Base-by-base conservation (phyloP, 2,329 filamentous ascomycete genomes). In the Fusarium torreyae region DNA sequence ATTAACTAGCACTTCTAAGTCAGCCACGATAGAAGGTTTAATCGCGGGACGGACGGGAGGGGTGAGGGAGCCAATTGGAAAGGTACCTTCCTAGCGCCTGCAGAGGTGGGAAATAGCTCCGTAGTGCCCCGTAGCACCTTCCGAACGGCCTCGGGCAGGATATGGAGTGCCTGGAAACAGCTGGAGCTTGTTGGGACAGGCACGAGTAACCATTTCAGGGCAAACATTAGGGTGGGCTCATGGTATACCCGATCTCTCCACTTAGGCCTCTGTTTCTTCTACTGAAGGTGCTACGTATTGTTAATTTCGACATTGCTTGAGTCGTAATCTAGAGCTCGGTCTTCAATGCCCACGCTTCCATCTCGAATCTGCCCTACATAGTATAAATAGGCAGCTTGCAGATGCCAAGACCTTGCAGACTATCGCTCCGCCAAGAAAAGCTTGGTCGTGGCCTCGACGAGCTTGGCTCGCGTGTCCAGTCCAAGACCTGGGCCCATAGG, bases 391-490 rank as follows among this genome's bases (percentile, higher is more conserved):
- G 38, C 69, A 63, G 42, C 60, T 57, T 70, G 66, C 72, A 74
- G 63, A 66, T 72, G 72, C 72, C 72, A 74, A 74, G 72, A 40
- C 60, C 48, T 59, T 59, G 44, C 59, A 60, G 51, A 49, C 63
- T 66, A 68, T 66, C 64, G 67, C 69, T 67, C 49, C 64, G 74
- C 74, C 74, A 76, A 75, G 73, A 71, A 71, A 75, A 75, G 74
- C 74, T 76, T 76, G 74, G 69, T 73, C 65, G 43, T 61, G 60
- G 50, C 57, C 58, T 74, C 65, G 61, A 70, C 59, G 53, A 68
- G 68, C 68, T 72, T 73, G 71, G 69, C 63, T 70, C 58, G 60
- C 66, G 60, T 55, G 54, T 70, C 43, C 40, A 57, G 57, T 58
- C 60, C 43, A 61, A 61, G 61, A 55, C 46, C 61, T 60, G 44